Conservation (phyloP, 2,329 filamentous ascomycete genomes). For the Bipolaris zeicola region DNA sequence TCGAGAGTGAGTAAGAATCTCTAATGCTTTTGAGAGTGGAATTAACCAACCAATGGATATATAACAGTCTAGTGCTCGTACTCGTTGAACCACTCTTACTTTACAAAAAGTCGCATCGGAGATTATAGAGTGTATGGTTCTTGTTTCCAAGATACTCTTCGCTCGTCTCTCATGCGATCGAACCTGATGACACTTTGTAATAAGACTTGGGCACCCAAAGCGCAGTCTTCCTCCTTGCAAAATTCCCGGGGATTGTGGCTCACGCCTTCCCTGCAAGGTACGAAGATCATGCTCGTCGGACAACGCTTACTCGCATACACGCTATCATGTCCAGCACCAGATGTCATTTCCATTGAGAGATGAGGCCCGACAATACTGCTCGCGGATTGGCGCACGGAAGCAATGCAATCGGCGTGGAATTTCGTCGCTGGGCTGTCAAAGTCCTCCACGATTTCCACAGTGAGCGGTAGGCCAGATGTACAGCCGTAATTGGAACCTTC, state of each 20-base stretch:
- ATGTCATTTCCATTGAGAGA: conserved; percentile 61
- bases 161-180: conserved; percentile 52
- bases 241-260: conserved; percentile 56
- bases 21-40: not conserved
- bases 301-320: conserved; percentile 53
- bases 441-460: conserved; percentile 65
- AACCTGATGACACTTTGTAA: conserved; percentile 57
- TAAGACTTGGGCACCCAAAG: conserved; percentile 56
- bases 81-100: not conserved
- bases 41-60: not conserved
- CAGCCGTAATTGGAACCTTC: conserved; percentile 53
- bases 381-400: conserved; percentile 66
- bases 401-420: conserved; percentile 72
- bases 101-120: not conserved
- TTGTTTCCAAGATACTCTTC: conserved; percentile 38
- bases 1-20: too few relatives aligned
- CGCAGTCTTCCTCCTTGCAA: conserved; percentile 54
- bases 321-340: conserved; percentile 68
- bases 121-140: conserved; percentile 32
- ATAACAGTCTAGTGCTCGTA: not conserved
- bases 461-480: conserved; percentile 57
- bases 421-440: conserved; percentile 61
- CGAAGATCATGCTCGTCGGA: conserved; percentile 57
- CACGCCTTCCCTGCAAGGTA: conserved; percentile 55
- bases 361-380: conserved; percentile 60